Conservation (phyloP, 1,139 yeast species). For the Magnusiomyces fungicola region DNA sequence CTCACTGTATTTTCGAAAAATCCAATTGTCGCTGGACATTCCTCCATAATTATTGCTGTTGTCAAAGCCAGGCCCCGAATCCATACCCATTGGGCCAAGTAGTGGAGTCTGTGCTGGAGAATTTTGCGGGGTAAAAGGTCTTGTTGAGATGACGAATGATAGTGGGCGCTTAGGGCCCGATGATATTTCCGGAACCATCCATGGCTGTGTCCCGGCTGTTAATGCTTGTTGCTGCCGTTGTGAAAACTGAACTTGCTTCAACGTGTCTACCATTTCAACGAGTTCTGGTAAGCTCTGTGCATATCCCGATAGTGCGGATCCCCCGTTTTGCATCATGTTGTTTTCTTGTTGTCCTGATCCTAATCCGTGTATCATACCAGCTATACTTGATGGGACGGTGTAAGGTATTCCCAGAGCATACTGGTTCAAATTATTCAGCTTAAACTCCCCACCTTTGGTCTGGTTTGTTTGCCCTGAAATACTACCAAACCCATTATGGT, state of each 20-base stretch:
- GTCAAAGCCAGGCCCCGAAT: not conserved
- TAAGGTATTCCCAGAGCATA: slow-evolving; percentile 17
- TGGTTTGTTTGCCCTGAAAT: no score
- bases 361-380: not conserved
- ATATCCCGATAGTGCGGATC: slow-evolving; percentile 17
- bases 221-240: not conserved
- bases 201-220: slow-evolving; percentile 2
- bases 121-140: not conserved
- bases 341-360: no score
- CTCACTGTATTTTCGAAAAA: slow-evolving; percentile 14
- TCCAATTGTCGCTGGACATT: slow-evolving; percentile 5
- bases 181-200: slow-evolving; percentile 11
- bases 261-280: slow-evolving; percentile 12
- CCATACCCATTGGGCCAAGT: not conserved
- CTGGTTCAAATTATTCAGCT: slow-evolving; percentile 19
- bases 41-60: not conserved
- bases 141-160: slow-evolving; percentile 12
- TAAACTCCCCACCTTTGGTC: no score
- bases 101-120: not conserved
- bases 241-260: slow-evolving; percentile 12
- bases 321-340: slow-evolving; percentile 3
- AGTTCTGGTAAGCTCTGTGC: slow-evolving; percentile 14
- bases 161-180: slow-evolving; percentile 12
- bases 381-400: not conserved
- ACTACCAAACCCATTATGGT: no score